Conservation (phyloP, 371 early-diverging fungal genomes). For the Gilbertella persicaria region DNA sequence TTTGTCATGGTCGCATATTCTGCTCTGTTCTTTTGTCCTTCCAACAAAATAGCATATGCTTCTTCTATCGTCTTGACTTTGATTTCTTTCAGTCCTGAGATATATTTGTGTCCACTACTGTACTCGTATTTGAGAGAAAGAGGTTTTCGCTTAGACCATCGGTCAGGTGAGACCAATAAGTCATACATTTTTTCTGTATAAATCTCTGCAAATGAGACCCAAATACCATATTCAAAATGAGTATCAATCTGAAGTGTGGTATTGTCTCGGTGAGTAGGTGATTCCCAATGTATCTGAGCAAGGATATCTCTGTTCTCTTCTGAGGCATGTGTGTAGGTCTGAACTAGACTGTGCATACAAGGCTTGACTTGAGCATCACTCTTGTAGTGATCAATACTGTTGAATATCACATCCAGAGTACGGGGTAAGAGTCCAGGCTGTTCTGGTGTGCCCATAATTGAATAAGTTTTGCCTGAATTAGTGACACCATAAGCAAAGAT, state of each 20-base stretch:
- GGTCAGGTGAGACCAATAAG: slow-evolving; percentile 52
- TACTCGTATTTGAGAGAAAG: slow-evolving; percentile 62
- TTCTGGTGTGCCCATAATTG: slow-evolving; percentile 59
- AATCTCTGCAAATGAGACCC: slow-evolving; percentile 81
- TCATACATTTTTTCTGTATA: slow-evolving; percentile 88
- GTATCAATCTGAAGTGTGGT: slow-evolving; percentile 35
- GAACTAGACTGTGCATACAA: slow-evolving; percentile 48
- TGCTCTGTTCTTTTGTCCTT: slow-evolving; percentile 65
- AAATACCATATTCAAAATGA: slow-evolving; percentile 67
- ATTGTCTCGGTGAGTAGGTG: background rate
- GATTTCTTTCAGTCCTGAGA: slow-evolving; percentile 60
- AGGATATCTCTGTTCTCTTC: slow-evolving; percentile 40
- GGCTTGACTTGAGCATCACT: slow-evolving; percentile 41
- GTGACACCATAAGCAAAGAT: slow-evolving; percentile 80
- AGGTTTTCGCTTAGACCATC: slow-evolving; percentile 35
- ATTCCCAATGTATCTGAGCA: background rate
- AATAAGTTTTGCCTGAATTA: slow-evolving; percentile 83
- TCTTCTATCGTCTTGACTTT: slow-evolving; percentile 61
- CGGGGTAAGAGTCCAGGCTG: slow-evolving; percentile 66
- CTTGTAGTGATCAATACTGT: slow-evolving; percentile 35
- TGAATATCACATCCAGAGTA: slow-evolving; percentile 62
- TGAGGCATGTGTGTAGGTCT: slow-evolving; percentile 27
- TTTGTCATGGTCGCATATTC: slow-evolving; percentile 68
- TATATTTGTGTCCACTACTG: slow-evolving; percentile 58
- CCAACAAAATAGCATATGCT: slow-evolving; percentile 57